Evolutionary conservation across 2,329 filamentous ascomycete species (phyloP).

Genomic region (Rhinocladiella mackenziei): DNA sequence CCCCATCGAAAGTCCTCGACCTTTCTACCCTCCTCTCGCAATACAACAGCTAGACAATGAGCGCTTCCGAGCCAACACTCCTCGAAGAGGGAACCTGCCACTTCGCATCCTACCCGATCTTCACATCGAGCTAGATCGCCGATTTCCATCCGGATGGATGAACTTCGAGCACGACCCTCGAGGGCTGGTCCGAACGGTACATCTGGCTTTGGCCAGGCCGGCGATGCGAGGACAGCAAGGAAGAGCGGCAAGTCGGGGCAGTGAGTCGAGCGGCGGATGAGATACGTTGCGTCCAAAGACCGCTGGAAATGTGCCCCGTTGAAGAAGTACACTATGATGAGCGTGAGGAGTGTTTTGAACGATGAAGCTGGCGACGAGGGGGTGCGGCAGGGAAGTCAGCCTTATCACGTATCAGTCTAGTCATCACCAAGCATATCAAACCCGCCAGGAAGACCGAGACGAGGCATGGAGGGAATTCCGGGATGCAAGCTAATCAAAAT

Average conservation of each 20-base stretch:
- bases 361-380: slow-evolving; percentile 18
- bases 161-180: slow-evolving; percentile 51
- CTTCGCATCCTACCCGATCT: slow-evolving; percentile 44
- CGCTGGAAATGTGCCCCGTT: slow-evolving; percentile 50
- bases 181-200: slow-evolving; percentile 58
- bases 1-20: too few relatives aligned
- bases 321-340: slow-evolving; percentile 49
- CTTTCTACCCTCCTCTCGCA: slow-evolving; percentile 30
- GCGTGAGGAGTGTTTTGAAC: slow-evolving; percentile 49
- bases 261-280: slow-evolving; percentile 51
- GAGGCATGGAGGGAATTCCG: slow-evolving; percentile 39
- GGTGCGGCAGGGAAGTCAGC: slow-evolving; percentile 40
- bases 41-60: slow-evolving; percentile 46
- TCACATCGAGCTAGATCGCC: slow-evolving; percentile 54
- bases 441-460: slow-evolving; percentile 49
- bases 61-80: slow-evolving; percentile 40
- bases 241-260: slow-evolving; percentile 50
- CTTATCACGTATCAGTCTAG: slow-evolving; percentile 56
- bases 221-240: slow-evolving; percentile 51
- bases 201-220: slow-evolving; percentile 50
- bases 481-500: not conserved
- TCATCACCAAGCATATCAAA: slow-evolving; percentile 54
- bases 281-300: slow-evolving; percentile 50
- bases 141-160: slow-evolving; percentile 54
- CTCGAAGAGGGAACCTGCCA: slow-evolving; percentile 44